Evolutionary conservation across 192 early-diverging fungal genomes (phyloP).

Genomic region (Rhizoclosmatium sp.): DNA sequence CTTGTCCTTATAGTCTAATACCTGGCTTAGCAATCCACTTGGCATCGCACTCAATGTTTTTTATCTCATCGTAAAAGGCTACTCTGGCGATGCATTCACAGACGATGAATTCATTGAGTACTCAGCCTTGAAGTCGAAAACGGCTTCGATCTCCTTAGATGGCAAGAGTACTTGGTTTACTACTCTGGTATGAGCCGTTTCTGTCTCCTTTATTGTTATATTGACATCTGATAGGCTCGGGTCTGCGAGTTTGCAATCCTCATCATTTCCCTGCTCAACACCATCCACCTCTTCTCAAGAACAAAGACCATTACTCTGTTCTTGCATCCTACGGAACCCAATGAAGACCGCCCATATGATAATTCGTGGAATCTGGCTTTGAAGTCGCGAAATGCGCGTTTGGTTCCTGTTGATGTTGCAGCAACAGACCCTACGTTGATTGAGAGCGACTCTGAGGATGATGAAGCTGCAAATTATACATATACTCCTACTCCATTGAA

Average conservation of each 20-base stretch:
- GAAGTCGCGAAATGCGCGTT: slow-evolving; percentile 12
- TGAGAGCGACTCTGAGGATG: background rate
- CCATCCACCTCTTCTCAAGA: background rate
- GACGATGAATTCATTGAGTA: slow-evolving; percentile 33
- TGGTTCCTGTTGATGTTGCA: slow-evolving; percentile 18
- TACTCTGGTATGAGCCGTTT: background rate
- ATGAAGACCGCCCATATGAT: slow-evolving; percentile 6
- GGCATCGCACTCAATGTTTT: slow-evolving; percentile 14
- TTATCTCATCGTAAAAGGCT: slow-evolving; percentile 13
- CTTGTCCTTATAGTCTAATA: background rate
- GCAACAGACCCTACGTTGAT: slow-evolving; percentile 18
- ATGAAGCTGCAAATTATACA: background rate
- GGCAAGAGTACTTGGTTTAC: background rate
- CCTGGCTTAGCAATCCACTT: background rate
- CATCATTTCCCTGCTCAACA: slow-evolving; percentile 16
- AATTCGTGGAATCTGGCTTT: slow-evolving; percentile 5
- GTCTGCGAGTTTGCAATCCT: background rate
- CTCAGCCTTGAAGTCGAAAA: background rate
- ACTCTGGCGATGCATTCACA: slow-evolving; percentile 24
- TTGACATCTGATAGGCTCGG: no score
- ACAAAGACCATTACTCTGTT: slow-evolving; percentile 3
- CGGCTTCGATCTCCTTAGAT: background rate
- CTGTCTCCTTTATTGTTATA: no score
- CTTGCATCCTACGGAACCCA: slow-evolving; percentile 23
- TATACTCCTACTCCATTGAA: slow-evolving; percentile 17